Evolutionary conservation across 2,329 filamentous ascomycete species (phyloP).

Genomic region (Fusarium sp.): DNA sequence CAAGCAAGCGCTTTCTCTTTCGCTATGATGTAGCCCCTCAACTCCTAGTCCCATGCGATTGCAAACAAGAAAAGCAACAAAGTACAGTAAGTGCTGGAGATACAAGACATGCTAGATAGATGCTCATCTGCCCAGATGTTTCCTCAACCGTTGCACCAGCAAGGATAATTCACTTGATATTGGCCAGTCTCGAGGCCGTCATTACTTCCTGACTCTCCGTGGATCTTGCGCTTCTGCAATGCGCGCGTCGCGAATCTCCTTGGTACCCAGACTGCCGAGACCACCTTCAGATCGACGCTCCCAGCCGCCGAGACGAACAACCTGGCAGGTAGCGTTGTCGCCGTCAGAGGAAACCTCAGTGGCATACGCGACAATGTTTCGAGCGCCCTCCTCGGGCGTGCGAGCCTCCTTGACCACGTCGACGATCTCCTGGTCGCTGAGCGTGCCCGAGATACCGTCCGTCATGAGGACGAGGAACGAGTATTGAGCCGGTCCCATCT

Average conservation of each 20-base stretch:
- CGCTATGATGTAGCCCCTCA: slow-evolving; percentile 27
- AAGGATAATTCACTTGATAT: background rate
- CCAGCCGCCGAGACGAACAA: slow-evolving; percentile 76
- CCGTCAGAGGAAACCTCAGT: slow-evolving; percentile 81
- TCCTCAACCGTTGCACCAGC: background rate
- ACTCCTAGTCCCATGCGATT: slow-evolving; percentile 43
- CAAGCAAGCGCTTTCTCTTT: slow-evolving; percentile 21
- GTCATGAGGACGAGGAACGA: slow-evolving; percentile 89
- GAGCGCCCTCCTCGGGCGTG: slow-evolving; percentile 88
- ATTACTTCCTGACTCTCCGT: slow-evolving; percentile 70
- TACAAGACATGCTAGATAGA: slow-evolving; percentile 23
- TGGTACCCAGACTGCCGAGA: slow-evolving; percentile 88
- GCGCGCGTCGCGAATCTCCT: slow-evolving; percentile 89
- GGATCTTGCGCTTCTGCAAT: slow-evolving; percentile 85
- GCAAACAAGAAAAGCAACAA: slow-evolving; percentile 27
- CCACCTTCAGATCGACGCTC: slow-evolving; percentile 84
- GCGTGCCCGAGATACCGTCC: slow-evolving; percentile 87
- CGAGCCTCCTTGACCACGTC: slow-evolving; percentile 94
- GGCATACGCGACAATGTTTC: slow-evolving; percentile 84
- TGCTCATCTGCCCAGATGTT: slow-evolving; percentile 2
- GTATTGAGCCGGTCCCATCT: slow-evolving; percentile 86
- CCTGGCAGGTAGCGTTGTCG: slow-evolving; percentile 77
- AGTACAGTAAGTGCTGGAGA: slow-evolving; percentile 11
- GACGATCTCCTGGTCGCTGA: slow-evolving; percentile 94
- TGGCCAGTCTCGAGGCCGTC: slow-evolving; percentile 9